Evolutionary conservation across 2,329 filamentous ascomycete species (phyloP).

Genomic region (Magnaporthiopsis rhizophila): DNA sequence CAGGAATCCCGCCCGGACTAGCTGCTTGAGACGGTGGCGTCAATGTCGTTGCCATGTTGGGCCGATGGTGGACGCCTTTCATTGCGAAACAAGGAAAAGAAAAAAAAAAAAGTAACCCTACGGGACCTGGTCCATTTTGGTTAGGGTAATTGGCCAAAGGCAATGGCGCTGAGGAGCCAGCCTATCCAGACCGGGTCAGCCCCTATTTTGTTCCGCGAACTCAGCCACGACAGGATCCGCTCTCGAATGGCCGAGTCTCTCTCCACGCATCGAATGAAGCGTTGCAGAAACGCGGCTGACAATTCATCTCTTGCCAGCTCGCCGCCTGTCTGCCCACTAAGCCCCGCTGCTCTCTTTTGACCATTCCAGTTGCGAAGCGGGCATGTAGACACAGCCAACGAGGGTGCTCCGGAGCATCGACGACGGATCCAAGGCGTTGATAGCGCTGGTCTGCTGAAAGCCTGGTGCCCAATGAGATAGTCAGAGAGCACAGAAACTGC

Average conservation of each 20-base stretch:
- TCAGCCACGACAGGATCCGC: not conserved
- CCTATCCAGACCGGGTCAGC: not conserved
- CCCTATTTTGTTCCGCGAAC: not conserved
- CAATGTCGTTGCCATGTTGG: not conserved
- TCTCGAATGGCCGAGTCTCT: not conserved
- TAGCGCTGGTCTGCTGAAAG: not conserved
- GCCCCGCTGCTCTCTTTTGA: not conserved
- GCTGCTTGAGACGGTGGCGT: not conserved
- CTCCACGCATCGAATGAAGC: not conserved
- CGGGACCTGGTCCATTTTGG: no score
- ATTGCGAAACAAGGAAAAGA: not conserved
- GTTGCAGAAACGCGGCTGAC: not conserved
- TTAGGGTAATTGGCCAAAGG: no score
- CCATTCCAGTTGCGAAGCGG: not conserved
- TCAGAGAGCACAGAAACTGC: not conserved
- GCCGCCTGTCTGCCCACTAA: no score
- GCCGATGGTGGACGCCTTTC: not conserved
- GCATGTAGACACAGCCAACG: not conserved
- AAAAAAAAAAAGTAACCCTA: not conserved
- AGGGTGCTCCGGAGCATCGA: not conserved
- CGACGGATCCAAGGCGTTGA: not conserved
- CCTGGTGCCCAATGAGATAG: not conserved
- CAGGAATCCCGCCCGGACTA: not conserved
- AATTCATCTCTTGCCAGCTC: not conserved
- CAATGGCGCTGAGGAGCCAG: not conserved